phyloP scores from a whole-genome alignment of 2,329 filamentous ascomycete genomes.

The Paraphoma chrysanthemicola region DNA sequence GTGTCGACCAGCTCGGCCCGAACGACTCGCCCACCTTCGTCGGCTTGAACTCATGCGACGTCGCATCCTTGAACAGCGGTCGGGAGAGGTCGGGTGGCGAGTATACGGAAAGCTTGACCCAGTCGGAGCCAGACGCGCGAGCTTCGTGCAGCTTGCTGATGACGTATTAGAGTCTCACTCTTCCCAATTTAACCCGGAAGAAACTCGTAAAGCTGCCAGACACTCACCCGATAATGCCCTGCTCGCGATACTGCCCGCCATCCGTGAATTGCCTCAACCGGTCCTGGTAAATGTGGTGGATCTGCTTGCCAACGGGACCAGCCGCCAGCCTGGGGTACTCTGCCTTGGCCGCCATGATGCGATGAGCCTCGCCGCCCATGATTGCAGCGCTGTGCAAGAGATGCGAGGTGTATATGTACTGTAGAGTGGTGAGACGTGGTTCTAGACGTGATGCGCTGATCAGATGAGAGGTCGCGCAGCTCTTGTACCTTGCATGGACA shows the following conservation, averaged over 20 bases:
- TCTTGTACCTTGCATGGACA: constrained; percentile 33
- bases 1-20: constrained; percentile 95
- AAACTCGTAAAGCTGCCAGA: background rate
- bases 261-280: constrained; percentile 83
- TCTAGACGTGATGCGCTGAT: background rate
- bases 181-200: background rate
- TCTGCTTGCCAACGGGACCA: constrained; percentile 57
- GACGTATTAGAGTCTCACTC: constrained; percentile 16
- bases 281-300: constrained; percentile 83
- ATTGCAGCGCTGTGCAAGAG: constrained; percentile 7
- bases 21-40: constrained; percentile 80
- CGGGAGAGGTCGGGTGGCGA: constrained; percentile 79
- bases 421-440: background rate
- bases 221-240: constrained; percentile 74
- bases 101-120: constrained; percentile 87
- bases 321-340: constrained; percentile 45
- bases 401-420: background rate
- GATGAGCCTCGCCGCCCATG: constrained; percentile 48
- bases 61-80: constrained; percentile 86
- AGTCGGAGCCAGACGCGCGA: constrained; percentile 69
- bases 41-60: constrained; percentile 74
- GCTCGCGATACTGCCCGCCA: constrained; percentile 71
- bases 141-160: constrained; percentile 75
- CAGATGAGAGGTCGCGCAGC: constrained; percentile 3
- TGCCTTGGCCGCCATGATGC: constrained; percentile 32